Base-by-base conservation (phyloP, 1,284 basidiomycete genomes). In the Naganishia liquefaciens region DNA sequence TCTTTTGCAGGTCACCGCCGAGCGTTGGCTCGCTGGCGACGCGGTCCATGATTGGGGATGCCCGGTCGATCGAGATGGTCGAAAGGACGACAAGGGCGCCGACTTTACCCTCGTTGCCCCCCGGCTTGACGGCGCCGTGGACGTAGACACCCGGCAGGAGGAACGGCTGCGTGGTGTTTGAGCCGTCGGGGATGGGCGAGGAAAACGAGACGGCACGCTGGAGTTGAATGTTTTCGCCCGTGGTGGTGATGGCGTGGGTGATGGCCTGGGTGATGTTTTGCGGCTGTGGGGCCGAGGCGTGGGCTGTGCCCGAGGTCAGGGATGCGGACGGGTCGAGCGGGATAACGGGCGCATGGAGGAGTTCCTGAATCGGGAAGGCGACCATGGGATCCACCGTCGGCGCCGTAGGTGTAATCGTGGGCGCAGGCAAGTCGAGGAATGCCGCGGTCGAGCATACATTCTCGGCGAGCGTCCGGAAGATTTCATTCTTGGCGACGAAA, bases 381-480 rank as follows among this genome's bases (percentile, higher is more conserved):
- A 74, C 69, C 69, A 78, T 73, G 19, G 73, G 71, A 67, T 75
- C 73, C 13, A 64, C 27, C 5, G 67, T 2, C 80, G 75, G 66
- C 21, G 54, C 61, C 21, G 43, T 19, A 33, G 25, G 15, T 23
- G 28, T 44, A 2, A 43, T 6, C 17, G 44, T n/a, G n/a, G 62
- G 25, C n/a, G 62, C 71, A 50, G 82, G 81, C 65, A 76, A 79
- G 70, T 91, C 88, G 0, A 92, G 83, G 76, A 88, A 90, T 1
- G 93, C 93, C 28, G 89, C 86, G 1, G 92, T 93, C 72, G 92
- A 88, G 3, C 92, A 89, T 69, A 97, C 87, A 70, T 92, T 88
- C 43, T 84, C 82, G 15, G 90, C 88, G 33, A 95, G 84, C 65
- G 84, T 83, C 7, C 84, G 82, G 74, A 98, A 98, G 10, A 94